Conservation (phyloP, 495 filamentous ascomycete genomes). For the Amniculicola lignicola region DNA sequence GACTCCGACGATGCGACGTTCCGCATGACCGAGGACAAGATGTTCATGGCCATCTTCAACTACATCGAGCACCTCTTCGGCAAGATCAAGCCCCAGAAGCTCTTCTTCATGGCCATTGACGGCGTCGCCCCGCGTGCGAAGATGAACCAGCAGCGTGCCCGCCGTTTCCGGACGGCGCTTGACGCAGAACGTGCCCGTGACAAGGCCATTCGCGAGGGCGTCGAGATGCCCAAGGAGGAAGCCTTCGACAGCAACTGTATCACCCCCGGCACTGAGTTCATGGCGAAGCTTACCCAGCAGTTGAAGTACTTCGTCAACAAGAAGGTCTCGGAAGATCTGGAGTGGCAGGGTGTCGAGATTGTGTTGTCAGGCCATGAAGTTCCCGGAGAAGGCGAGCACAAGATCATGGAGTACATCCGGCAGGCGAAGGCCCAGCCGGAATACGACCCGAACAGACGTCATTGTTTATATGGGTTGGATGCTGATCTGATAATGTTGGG, state of each 20-base stretch:
- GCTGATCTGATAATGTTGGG: conserved; percentile 99
- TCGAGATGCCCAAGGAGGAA: conserved; percentile 91
- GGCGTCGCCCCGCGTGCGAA: conserved; percentile 96
- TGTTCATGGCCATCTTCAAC: conserved; percentile 99
- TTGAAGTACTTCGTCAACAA: conserved; percentile 98
- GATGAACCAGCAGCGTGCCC: conserved; percentile 98
- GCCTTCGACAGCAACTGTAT: conserved; percentile 99
- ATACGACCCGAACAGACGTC: conserved; percentile 92
- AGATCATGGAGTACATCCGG: conserved; percentile 99
- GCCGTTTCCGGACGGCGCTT: conserved; percentile 90
- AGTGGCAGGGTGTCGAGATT: conserved; percentile 95
- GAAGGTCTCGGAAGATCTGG: conserved; percentile 92
- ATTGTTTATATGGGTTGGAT: conserved; percentile 96
- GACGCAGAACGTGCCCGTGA: conserved; percentile 86
- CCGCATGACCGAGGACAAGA: conserved; percentile 93
- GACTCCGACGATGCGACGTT: conserved; percentile 87
- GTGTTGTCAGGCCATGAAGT: conserved; percentile 97
- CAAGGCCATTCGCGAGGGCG: conserved; percentile 81
- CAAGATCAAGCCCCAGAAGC: conserved; percentile 95
- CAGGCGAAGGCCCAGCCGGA: conserved; percentile 89
- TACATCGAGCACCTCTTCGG: conserved; percentile 99
- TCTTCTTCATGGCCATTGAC: conserved; percentile 99
- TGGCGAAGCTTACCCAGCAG: conserved; percentile 90
- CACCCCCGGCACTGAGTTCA: conserved; percentile 95
- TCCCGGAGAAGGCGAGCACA: conserved; percentile 98